Evolutionary conservation across 805 yeast genomes (phyloP).

Genomic region (Metschnikowia kofuensis): DNA sequence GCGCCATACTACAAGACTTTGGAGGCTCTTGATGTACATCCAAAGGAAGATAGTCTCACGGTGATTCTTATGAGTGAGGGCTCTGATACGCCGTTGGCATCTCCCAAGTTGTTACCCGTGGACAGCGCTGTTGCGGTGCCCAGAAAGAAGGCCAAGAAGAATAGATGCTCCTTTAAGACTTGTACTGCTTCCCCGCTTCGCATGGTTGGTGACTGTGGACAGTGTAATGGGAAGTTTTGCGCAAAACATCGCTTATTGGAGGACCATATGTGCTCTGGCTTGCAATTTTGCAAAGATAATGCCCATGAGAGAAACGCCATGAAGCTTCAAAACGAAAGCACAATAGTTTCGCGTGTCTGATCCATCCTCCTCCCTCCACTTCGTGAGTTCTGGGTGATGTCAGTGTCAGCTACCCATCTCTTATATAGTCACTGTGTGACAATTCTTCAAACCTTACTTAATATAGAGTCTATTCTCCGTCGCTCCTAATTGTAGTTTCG

Average conservation of each 20-base stretch:
- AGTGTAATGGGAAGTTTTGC: conserved; percentile 82
- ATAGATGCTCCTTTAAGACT: conserved; percentile 48
- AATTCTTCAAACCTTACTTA: background rate
- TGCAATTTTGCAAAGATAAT: conserved; percentile 75
- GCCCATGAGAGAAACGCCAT: conserved; percentile 83
- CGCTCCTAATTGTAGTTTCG: too few relatives aligned
- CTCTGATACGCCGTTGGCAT: conserved; percentile 22
- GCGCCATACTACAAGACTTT: conserved; percentile 26
- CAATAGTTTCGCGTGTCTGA: conserved; percentile 46
- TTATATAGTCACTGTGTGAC: background rate
- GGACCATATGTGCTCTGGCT: conserved; percentile 76
- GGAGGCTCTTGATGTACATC: conserved; percentile 18
- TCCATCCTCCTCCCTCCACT: background rate
- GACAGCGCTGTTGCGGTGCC: conserved; percentile 15
- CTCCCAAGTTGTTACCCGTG: conserved; percentile 19
- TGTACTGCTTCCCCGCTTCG: conserved; percentile 66
- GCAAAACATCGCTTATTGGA: conserved; percentile 84
- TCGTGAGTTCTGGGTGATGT: background rate
- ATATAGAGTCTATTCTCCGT: too few relatives aligned
- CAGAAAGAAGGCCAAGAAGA: conserved; percentile 36
- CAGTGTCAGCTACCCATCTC: background rate
- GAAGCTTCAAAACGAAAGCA: conserved; percentile 79
- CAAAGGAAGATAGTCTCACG: conserved; percentile 16
- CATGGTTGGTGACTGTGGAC: conserved; percentile 79
- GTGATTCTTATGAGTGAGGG: conserved; percentile 29